Evolutionary conservation across 352 stramenopile species (phyloP), one percentile per base, ranked within the genome.

Genomic region (Poterioochromonas sp.): DNA sequence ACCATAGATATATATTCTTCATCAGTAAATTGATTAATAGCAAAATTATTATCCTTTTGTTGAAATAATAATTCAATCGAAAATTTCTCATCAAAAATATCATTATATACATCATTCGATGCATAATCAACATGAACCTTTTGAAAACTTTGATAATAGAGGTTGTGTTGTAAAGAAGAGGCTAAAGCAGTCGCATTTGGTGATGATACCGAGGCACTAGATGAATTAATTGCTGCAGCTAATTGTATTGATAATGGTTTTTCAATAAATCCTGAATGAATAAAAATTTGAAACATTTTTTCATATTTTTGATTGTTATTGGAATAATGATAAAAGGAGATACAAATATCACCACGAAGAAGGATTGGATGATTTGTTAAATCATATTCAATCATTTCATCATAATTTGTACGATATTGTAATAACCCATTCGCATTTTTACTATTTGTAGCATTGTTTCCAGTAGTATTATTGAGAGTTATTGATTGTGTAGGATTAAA

Each of bases 221-320:
- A n/a, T n/a, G n/a, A n/a, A n/a, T n/a, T n/a, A n/a, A n/a, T n/a
- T n/a, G n/a, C n/a, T n/a, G n/a, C n/a, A n/a, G n/a, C n/a, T n/a
- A n/a, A n/a, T n/a, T n/a, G n/a, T n/a, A n/a, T n/a, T n/a, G n/a
- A n/a, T n/a, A n/a, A n/a, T n/a, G n/a, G n/a, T n/a, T 26, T 12
- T 18, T 43, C 60, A n/a, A 69, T 41, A 43, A 69, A 69, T 20
- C 3, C 22, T 18, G 60, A 29, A 43, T 69, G 39, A 43, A 69
- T 32, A 20, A 26, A 39, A n/a, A 69, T 69, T n/a, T 69, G 60
- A 69, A 20, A 69, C 60, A 69, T 69, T n/a, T 69, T 69, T 44
- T 69, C 60, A 18, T 69, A 1, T 43, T 69, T 5, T 18, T 39
- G 0, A 43, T 12, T 43, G 8, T 43, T 20, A 1, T 12, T 22